Evolutionary conservation across 208 protist species (phyloP).

Genomic region (Leishmania arabica): DNA sequence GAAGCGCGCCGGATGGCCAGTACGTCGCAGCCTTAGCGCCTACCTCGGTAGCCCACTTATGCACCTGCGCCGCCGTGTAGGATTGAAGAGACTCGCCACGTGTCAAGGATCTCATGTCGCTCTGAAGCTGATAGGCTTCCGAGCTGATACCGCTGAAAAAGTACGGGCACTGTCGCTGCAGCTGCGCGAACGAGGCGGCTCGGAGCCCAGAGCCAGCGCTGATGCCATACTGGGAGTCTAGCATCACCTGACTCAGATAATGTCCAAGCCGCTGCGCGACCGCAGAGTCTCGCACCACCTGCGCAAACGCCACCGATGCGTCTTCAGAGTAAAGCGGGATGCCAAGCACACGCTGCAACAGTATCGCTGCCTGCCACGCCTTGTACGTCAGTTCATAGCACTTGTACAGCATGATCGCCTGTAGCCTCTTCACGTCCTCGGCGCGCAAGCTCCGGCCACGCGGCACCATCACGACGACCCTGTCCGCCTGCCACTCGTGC

Average conservation of each 20-base stretch:
- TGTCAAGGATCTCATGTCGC: conserved; percentile 65
- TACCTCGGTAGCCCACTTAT: conserved; percentile 66
- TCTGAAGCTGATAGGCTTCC: conserved; percentile 63
- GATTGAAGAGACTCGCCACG: conserved; percentile 42
- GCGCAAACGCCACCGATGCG: conserved; percentile 59
- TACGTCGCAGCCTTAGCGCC: conserved; percentile 61
- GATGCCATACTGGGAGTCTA: conserved; percentile 52
- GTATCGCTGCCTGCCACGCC: conserved; percentile 61
- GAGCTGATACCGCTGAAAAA: conserved; percentile 77
- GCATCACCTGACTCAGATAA: conserved; percentile 56
- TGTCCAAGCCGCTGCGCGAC: conserved; percentile 68
- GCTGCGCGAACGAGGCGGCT: conserved; percentile 43
- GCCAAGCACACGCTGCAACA: conserved; percentile 56
- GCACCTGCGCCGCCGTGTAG: conserved; percentile 53
- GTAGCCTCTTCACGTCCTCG: conserved; percentile 53
- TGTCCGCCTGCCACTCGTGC: conserved; percentile 52
- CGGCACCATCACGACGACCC: conserved; percentile 41
- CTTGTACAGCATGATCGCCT: conserved; percentile 41
- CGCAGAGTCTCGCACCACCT: conserved; percentile 74
- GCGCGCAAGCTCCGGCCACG: conserved; percentile 32
- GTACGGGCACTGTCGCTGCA: conserved; percentile 80
- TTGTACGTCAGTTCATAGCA: conserved; percentile 50
- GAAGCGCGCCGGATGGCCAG: conserved; percentile 79
- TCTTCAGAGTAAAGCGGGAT: conserved; percentile 61
- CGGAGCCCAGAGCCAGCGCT: conserved; percentile 39